Percentiles rank a stretch among this genome's conserved stretches.
These are phyloP conservation scores for Cercospora sesami DNA, from an alignment of 2,329 filamentous ascomycete genomes.

Conservation along the genomic window DNA sequence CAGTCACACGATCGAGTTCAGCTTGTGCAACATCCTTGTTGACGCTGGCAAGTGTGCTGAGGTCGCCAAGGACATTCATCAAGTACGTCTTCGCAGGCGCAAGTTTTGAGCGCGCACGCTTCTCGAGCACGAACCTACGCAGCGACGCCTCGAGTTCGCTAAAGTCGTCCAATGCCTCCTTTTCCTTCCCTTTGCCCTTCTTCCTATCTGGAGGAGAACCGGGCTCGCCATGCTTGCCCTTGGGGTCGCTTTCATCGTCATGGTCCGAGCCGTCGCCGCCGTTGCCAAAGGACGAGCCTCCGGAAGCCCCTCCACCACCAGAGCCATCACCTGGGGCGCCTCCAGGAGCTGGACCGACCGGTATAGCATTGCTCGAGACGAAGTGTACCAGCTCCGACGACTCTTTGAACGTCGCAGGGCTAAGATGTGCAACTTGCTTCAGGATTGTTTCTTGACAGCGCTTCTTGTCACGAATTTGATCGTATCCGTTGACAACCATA, in stretches of 20 bases:
- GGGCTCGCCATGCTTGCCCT: slow-evolving; percentile 53
- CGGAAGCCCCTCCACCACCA: slow-evolving; percentile 35
- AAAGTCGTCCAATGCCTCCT: slow-evolving; percentile 86
- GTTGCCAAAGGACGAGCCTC: slow-evolving; percentile 42
- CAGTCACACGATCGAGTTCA: slow-evolving; percentile 79
- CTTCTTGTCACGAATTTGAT: slow-evolving; percentile 87
- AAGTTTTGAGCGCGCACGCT: slow-evolving; percentile 90
- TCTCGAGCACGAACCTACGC: slow-evolving; percentile 90
- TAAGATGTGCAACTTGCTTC: slow-evolving; percentile 84
- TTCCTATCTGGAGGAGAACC: slow-evolving; percentile 44
- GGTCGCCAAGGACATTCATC: slow-evolving; percentile 85
- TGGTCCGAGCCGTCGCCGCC: slow-evolving; percentile 38
- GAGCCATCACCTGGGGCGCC: slow-evolving; percentile 52
- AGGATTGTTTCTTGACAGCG: slow-evolving; percentile 90
- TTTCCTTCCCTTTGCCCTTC: slow-evolving; percentile 75
- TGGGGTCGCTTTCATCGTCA: slow-evolving; percentile 56
- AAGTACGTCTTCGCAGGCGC: slow-evolving; percentile 95
- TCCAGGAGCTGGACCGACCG: slow-evolving; percentile 62
- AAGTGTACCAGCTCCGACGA: slow-evolving; percentile 92
- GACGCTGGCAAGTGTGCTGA: slow-evolving; percentile 77
- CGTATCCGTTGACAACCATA: slow-evolving; percentile 97
- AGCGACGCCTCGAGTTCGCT: slow-evolving; percentile 84
- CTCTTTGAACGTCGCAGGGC: slow-evolving; percentile 90
- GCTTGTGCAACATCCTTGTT: slow-evolving; percentile 84
- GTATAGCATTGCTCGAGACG: slow-evolving; percentile 94